Conservation (phyloP, 768 basidiomycete species). For the Amanita rubescens region DNA sequence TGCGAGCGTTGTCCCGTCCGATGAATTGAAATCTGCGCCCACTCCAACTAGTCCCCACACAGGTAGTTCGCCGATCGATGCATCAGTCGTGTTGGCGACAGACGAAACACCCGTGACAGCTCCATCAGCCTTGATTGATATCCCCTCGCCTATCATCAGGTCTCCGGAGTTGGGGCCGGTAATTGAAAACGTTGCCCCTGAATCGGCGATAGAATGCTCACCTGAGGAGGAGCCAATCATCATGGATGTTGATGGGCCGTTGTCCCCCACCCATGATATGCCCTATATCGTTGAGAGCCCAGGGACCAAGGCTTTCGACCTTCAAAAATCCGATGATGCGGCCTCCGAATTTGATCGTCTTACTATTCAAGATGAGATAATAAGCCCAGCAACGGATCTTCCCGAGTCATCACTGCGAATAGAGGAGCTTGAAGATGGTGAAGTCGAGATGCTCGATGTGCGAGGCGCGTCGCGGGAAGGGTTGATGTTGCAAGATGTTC, state of each 20-base stretch:
- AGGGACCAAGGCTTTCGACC: neutral
- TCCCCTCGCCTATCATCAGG: neutral
- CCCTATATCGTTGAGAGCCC: neutral
- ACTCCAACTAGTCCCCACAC: neutral
- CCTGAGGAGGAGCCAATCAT: neutral
- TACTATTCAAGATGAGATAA: neutral
- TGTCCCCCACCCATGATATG: neutral
- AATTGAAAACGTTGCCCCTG: neutral
- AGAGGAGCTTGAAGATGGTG: conserved; percentile 1
- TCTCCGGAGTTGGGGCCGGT: neutral
- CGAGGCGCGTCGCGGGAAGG: too few relatives aligned
- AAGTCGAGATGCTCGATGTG: neutral
- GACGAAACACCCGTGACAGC: neutral
- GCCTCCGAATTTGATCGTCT: neutral
- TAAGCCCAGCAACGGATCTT: neutral
- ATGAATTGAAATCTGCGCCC: neutral
- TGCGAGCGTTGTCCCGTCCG: neutral
- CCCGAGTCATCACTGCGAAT: too few relatives aligned
- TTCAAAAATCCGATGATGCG: neutral
- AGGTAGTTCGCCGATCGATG: neutral
- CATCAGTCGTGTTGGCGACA: neutral
- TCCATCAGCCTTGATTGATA: neutral
- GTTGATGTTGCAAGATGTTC: too few relatives aligned
- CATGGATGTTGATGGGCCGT: neutral
- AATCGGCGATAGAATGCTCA: neutral